phyloP scores from a whole-genome alignment of 1,139 yeast species.

The Chernovozyma aurita region DNA sequence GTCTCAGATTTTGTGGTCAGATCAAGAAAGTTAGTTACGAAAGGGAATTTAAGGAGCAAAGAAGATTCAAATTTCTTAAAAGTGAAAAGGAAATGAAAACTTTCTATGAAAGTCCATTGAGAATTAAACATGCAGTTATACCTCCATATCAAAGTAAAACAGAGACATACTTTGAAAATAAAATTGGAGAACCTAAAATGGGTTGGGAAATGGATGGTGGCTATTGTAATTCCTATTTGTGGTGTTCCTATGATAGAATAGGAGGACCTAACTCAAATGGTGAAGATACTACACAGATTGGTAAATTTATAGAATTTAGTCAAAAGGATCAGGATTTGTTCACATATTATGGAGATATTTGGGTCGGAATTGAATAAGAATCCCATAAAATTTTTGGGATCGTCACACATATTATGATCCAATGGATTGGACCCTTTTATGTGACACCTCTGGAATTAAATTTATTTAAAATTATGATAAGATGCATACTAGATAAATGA shows the following conservation, averaged over 20 bases:
- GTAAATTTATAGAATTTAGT: conserved; percentile 22
- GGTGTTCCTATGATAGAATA: conserved; percentile 43
- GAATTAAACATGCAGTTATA: conserved; percentile 22
- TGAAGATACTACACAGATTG: conserved; percentile 21
- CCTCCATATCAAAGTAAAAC: conserved; percentile 26
- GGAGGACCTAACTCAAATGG: conserved; percentile 29
- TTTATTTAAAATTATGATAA: too few relatives aligned
- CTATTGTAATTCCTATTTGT: conserved; percentile 39
- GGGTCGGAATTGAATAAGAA: conserved; percentile 30
- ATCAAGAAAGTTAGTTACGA: conserved; percentile 19
- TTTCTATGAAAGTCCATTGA: conserved; percentile 21
- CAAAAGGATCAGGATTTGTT: conserved; percentile 18
- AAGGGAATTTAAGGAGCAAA: conserved; percentile 18
- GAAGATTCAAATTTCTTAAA: conserved; percentile 17
- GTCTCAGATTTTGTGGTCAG: conserved; percentile 30
- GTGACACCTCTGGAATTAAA: too few relatives aligned
- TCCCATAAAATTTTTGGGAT: too few relatives aligned
- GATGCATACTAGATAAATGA: too few relatives aligned
- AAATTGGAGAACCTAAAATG: conserved; percentile 23
- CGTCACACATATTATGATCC: too few relatives aligned
- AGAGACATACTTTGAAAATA: conserved; percentile 21
- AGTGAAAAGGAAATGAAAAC: conserved; percentile 16
- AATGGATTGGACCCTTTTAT: too few relatives aligned
- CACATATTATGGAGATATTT: conserved; percentile 28
- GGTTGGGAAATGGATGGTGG: conserved; percentile 28